Conservation (phyloP, 441 rosid species). For the Omphalea diandra region DNA sequence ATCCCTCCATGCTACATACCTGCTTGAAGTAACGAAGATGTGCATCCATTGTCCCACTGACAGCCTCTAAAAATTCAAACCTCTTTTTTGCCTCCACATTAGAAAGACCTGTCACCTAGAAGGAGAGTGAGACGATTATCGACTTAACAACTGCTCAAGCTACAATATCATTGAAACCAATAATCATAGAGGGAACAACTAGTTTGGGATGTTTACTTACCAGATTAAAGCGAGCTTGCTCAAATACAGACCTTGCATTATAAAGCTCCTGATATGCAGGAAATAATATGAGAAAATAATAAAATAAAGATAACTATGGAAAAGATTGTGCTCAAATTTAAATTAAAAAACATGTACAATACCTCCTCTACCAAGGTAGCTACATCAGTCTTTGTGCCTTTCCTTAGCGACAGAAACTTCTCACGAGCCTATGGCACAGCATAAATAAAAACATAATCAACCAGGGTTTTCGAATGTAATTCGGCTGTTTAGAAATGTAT, state of each 20-base stretch:
- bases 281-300: conserved; percentile 27
- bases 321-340: conserved; percentile 10
- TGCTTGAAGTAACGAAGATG: conserved; percentile 99
- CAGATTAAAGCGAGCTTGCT: conserved; percentile 92
- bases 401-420: conserved; percentile 93
- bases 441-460: no score
- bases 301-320: conserved; percentile 14
- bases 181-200: not conserved
- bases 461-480: no score
- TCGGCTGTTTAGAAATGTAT: no score
- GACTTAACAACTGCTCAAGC: conserved; percentile 7
- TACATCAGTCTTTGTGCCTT: conserved; percentile 82
- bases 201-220: conserved; percentile 44
- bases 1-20: conserved; percentile 34
- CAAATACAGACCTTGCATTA: conserved; percentile 83
- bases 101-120: conserved; percentile 89
- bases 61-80: conserved; percentile 98
- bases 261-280: conserved; percentile 78
- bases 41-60: conserved; percentile 99
- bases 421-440: conserved; percentile 74
- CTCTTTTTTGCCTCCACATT: conserved; percentile 97
- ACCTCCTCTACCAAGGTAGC: conserved; percentile 90
- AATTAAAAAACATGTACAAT: conserved; percentile 21
- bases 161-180: not conserved
- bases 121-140: conserved; percentile 18